A percentile compares a stretch with the other conserved stretches of the same genome.
These are phyloP conservation scores for Dendrostoma leiphaemia DNA, from an alignment of 2,329 filamentous ascomycete species.

Conservation along the genomic window DNA sequence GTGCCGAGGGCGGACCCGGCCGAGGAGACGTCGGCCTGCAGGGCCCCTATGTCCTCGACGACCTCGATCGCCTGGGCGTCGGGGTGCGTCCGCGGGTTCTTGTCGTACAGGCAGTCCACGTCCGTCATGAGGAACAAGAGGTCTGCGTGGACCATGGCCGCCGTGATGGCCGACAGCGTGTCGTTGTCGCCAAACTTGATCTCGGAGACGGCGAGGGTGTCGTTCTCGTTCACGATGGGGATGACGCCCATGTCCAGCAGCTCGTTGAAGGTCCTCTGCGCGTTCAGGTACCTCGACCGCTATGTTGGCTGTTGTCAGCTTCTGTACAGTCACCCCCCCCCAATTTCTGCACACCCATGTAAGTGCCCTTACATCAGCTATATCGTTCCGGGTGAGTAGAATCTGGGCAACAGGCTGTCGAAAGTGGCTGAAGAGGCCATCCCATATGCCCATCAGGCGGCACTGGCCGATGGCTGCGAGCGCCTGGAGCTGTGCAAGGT, in stretches of 20 bases:
- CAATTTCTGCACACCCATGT: neutral
- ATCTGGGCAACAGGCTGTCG: slow-evolving; percentile 93
- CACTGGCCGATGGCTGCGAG: slow-evolving; percentile 96
- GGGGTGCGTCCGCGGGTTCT: slow-evolving; percentile 82
- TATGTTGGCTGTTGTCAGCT: slow-evolving; percentile 33
- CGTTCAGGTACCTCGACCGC: slow-evolving; percentile 92
- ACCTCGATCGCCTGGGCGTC: slow-evolving; percentile 89
- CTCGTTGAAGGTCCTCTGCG: slow-evolving; percentile 90
- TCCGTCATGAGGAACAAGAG: slow-evolving; percentile 98
- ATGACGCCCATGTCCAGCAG: slow-evolving; percentile 93
- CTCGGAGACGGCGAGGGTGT: slow-evolving; percentile 93
- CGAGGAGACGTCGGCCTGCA: slow-evolving; percentile 87
- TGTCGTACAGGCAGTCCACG: slow-evolving; percentile 95
- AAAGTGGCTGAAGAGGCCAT: slow-evolving; percentile 84
- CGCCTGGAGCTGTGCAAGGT: slow-evolving; percentile 85
- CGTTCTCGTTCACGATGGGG: slow-evolving; percentile 98
- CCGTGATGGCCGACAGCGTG: slow-evolving; percentile 92
- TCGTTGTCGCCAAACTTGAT: slow-evolving; percentile 99
- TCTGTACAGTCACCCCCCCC: neutral
- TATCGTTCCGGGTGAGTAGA: slow-evolving; percentile 90
- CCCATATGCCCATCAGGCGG: slow-evolving; percentile 92
- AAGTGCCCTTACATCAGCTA: slow-evolving; percentile 70
- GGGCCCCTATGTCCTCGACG: slow-evolving; percentile 79
- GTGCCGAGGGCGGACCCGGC: slow-evolving; percentile 88
- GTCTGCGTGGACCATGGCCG: slow-evolving; percentile 95